A percentile compares a stretch with the other conserved stretches of the same genome.
These are phyloP conservation scores for Trichoderma koningiopsis DNA, from an alignment of 2,329 filamentous ascomycete species.

Conservation along the genomic window DNA sequence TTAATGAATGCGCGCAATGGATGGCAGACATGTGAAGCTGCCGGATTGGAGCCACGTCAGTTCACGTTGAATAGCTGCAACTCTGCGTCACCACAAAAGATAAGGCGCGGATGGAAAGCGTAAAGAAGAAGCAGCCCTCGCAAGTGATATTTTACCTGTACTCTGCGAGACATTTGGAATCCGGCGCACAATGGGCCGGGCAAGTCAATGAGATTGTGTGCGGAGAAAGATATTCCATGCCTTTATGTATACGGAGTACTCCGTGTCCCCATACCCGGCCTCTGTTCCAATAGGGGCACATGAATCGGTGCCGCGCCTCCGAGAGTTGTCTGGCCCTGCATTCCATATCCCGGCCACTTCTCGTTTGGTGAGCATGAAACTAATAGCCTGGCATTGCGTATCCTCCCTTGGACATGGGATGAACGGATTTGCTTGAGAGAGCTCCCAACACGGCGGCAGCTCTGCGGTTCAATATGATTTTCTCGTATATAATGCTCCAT, in stretches of 20 bases:
- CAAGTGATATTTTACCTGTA: not conserved
- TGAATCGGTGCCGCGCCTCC: slow-evolving; percentile 3
- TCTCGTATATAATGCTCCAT: not conserved
- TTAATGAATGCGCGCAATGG: not conserved
- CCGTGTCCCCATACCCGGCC: not conserved
- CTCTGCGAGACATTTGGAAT: not conserved
- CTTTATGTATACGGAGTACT: slow-evolving; percentile 2
- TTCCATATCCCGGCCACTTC: not conserved
- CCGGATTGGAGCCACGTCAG: slow-evolving; percentile 18
- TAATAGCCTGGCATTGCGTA: slow-evolving; percentile 4
- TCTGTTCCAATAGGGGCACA: not conserved
- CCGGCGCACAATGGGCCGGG: not conserved
- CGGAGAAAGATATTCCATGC: slow-evolving; percentile 5
- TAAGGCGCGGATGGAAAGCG: not conserved
- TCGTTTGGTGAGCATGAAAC: slow-evolving; percentile 20
- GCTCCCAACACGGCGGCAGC: not conserved
- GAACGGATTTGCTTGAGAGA: not conserved
- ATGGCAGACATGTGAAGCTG: not conserved
- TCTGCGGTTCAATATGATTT: not conserved
- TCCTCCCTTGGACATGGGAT: not conserved
- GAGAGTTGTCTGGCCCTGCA: not conserved
- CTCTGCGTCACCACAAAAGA: not conserved
- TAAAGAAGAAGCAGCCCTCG: not conserved
- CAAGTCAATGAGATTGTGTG: not conserved
- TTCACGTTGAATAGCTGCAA: not conserved